Evolutionary conservation across 78 protist genomes (phyloP), one percentile per base, ranked within the genome.

Genomic region (Creolimax fragrantissima): DNA sequence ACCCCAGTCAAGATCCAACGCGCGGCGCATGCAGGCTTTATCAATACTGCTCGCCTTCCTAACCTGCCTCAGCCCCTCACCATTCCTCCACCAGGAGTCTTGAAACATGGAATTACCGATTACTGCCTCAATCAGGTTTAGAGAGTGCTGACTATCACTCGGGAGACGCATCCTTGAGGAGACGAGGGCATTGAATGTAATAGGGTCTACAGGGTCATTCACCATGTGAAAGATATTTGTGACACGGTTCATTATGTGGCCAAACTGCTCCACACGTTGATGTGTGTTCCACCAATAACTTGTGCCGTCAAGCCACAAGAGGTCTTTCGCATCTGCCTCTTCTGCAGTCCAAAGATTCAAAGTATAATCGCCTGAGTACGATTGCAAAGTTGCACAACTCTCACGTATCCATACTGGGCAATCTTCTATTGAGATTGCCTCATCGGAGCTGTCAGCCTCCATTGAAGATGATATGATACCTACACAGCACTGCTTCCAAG

Each of bases 221-320:
- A 24, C 74, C 74, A 58, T 58, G 74, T 58, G 74, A 58, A 58
- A 58, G 11, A 58, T 58, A 24, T 58, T 58, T 1, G 74, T 58
- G 74, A 58, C 24, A 58, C 74, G 74, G 24, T 58, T 58, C 74
- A 58, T 58, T 17, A 17, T 32, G 74, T 58, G 74, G 24, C 88
- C 90, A 6, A 88, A 88, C 42, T 88, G 90, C 1, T 88, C 90
- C 41, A 47, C 44, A 11, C 39, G 35, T 37, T 88, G 90, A n/a
- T 88, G 90, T 7, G 90, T 88, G 42, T 88, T 88, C 90, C 90
- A 88, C 90, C 90, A 88, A 37, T 88, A 88, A 7, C 81, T 11
- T 4, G 67, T 11, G n/a, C 39, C 90, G 35, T 88, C 67, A 45
- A 88, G 42, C 17, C n/a, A n/a, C n/a, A 32, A 7, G 5, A 6